These are phyloP conservation scores for Diplodia sapinea DNA, from an alignment of 2,329 filamentous ascomycete genomes.

Conservation along the genomic window DNA sequence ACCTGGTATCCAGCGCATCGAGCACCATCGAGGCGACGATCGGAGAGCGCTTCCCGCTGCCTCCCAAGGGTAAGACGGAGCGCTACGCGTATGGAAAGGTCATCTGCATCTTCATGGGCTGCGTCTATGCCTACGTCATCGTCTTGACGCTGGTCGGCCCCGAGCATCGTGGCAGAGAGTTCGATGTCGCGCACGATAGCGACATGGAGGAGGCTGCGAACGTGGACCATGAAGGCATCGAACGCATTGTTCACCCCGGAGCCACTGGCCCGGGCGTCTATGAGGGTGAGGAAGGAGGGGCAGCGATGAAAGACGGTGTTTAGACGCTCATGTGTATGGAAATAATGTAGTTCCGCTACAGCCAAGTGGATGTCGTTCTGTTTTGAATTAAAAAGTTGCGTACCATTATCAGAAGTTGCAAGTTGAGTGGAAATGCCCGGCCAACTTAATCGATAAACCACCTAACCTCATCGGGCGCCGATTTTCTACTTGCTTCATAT, in stretches of 20 bases:
- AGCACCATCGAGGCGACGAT: constrained; percentile 79
- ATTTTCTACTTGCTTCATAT: not conserved
- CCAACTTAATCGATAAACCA: not conserved
- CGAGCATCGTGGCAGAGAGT: constrained; percentile 50
- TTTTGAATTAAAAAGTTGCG: not conserved
- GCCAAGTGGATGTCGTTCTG: too few species aligned
- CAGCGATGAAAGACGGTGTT: not conserved
- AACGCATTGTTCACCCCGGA: constrained; percentile 25
- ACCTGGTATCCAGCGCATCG: constrained; percentile 71
- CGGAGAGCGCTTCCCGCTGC: constrained; percentile 75
- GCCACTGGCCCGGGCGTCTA: not conserved
- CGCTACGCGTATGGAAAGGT: constrained; percentile 73
- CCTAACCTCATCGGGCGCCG: not conserved
- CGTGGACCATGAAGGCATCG: constrained; percentile 29
- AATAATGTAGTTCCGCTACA: too few species aligned
- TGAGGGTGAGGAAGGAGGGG: constrained; percentile 1
- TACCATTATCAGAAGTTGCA: not conserved
- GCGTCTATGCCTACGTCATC: constrained; percentile 71
- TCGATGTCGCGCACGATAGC: constrained; percentile 43
- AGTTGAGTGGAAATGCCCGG: not conserved
- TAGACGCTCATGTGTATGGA: not conserved
- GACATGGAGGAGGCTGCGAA: constrained; percentile 43
- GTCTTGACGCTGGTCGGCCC: constrained; percentile 68
- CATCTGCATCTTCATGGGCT: constrained; percentile 90
- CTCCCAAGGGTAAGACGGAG: constrained; percentile 51